Evolutionary conservation across 257 asterid genomes (phyloP).

Genomic region (Gentiana dahurica): DNA sequence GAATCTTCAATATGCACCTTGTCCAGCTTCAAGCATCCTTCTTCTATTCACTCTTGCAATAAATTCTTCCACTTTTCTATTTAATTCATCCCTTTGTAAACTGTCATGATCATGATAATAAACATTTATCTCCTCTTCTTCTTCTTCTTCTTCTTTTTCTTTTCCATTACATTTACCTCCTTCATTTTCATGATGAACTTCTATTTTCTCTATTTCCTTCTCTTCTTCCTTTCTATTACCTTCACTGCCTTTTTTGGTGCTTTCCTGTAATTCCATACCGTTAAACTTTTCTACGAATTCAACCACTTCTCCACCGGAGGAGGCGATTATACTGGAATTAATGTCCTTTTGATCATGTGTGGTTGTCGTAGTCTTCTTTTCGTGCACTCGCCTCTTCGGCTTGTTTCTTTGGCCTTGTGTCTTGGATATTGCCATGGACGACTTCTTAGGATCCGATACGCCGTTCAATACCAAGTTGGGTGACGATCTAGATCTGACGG

Average conservation of each 20-base stretch:
- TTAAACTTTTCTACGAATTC: too few species aligned
- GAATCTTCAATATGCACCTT: background rate
- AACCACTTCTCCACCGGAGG: too few species aligned
- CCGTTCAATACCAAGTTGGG: too few species aligned
- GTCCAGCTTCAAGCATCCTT: constrained; percentile 18
- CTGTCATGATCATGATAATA: background rate
- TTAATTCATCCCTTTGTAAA: constrained; percentile 10
- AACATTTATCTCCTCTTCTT: background rate
- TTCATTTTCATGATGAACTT: background rate
- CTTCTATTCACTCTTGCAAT: constrained; percentile 24
- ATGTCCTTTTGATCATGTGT: too few species aligned
- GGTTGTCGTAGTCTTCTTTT: background rate
- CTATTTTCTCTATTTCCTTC: background rate
- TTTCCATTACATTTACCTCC: background rate
- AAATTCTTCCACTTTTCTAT: constrained; percentile 17
- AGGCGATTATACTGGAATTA: too few species aligned
- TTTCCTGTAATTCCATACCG: too few species aligned
- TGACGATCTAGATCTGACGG: too few species aligned
- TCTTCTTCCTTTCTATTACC: background rate
- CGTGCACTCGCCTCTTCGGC: background rate
- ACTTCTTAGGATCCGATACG: too few species aligned
- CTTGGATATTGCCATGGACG: too few species aligned
- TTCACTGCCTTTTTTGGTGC: background rate
- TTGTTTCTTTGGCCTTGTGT: background rate
- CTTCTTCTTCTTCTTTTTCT: background rate